Conservation (phyloP, 2,329 filamentous ascomycete genomes). For the Ophiostoma sp. region DNA sequence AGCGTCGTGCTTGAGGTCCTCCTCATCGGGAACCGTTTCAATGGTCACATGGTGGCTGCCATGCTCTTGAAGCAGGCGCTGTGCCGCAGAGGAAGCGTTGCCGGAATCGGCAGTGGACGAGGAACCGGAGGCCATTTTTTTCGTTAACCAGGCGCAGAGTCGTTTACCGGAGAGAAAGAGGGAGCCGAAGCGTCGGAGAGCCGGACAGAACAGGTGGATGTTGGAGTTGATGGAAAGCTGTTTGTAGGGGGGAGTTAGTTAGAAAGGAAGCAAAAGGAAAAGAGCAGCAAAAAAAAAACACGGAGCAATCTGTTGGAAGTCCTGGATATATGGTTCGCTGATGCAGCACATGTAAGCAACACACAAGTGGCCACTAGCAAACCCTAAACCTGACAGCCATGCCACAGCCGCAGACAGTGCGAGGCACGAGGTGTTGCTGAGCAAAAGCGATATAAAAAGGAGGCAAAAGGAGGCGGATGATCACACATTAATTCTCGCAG, state of each 20-base stretch:
- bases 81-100: slow-evolving; percentile 54
- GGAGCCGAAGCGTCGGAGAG: slow-evolving; percentile 10
- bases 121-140: slow-evolving; percentile 34
- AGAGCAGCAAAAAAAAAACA: background rate
- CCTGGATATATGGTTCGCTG: background rate
- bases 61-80: slow-evolving; percentile 67
- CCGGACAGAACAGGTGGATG: background rate
- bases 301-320: background rate
- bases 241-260: background rate
- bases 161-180: slow-evolving; percentile 19
- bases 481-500: background rate
- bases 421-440: background rate
- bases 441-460: background rate
- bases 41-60: slow-evolving; percentile 65
- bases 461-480: background rate
- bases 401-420: background rate
- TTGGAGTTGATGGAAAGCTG: background rate
- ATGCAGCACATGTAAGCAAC: slow-evolving; percentile 4
- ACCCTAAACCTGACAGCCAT: background rate
- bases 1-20: slow-evolving; percentile 54
- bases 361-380: background rate
- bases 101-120: slow-evolving; percentile 39
- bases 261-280: background rate
- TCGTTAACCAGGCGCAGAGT: slow-evolving; percentile 22
- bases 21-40: slow-evolving; percentile 80